Percentiles rank a stretch among this genome's conserved stretches.
These are phyloP conservation scores for Phytophthora colocasiae DNA, from an alignment of 352 stramenopile genomes.

Conservation along the genomic window DNA sequence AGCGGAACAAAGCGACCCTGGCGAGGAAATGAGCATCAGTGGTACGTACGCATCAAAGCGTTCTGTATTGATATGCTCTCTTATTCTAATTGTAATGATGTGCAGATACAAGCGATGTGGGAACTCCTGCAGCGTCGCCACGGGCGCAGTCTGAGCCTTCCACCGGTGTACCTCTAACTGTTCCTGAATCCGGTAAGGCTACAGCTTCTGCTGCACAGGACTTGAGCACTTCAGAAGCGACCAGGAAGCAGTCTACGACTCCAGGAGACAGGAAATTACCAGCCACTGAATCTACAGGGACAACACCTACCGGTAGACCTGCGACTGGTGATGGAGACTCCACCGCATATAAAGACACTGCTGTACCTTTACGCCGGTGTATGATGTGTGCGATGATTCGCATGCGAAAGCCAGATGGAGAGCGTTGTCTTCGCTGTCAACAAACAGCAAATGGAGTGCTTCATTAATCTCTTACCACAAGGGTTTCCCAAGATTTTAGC, in stretches of 20 bases:
- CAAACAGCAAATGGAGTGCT: slow-evolving; percentile 24
- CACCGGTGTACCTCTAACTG: background rate
- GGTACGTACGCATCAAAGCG: slow-evolving; percentile 22
- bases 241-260: background rate
- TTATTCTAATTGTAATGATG: slow-evolving; percentile 3
- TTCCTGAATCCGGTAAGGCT: background rate
- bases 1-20: slow-evolving; percentile 28
- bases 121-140: slow-evolving; percentile 10
- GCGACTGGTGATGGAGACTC: background rate
- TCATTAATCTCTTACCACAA: background rate
- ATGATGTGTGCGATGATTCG: slow-evolving; percentile 60
- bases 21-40: slow-evolving; percentile 45
- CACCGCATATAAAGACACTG: slow-evolving; percentile 7
- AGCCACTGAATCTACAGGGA: background rate
- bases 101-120: slow-evolving; percentile 29
- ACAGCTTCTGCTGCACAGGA: slow-evolving; percentile 3
- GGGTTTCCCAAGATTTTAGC: background rate
- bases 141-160: background rate
- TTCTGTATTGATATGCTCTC: background rate
- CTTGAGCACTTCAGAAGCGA: background rate
- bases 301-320: slow-evolving; percentile 1
- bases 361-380: slow-evolving; percentile 26
- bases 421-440: slow-evolving; percentile 47
- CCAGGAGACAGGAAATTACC: background rate
- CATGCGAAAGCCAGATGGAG: slow-evolving; percentile 47